Evolutionary conservation across 2,329 filamentous ascomycete species (phyloP).

Genomic region (Fusarium cicatricum): DNA sequence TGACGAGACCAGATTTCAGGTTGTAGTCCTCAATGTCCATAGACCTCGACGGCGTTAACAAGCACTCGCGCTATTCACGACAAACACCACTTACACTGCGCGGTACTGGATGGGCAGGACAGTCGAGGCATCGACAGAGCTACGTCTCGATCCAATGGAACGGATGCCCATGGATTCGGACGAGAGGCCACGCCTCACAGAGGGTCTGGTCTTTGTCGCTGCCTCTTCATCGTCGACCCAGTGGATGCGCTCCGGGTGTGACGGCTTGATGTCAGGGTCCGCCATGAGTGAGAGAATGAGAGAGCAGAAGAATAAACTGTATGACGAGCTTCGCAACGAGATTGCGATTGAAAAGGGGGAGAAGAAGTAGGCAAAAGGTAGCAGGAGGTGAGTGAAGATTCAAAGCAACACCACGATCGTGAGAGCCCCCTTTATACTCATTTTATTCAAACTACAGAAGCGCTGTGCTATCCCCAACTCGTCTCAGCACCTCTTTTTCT

Average conservation of each 20-base stretch:
- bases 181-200: slow-evolving; percentile 21
- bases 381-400: slow-evolving; percentile 13
- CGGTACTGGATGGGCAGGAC: slow-evolving; percentile 32
- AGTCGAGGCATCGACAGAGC: slow-evolving; percentile 21
- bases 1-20: slow-evolving; percentile 15
- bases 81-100: slow-evolving; percentile 26
- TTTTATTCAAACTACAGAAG: slow-evolving; percentile 4
- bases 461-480: slow-evolving; percentile 17
- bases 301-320: neutral
- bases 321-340: neutral
- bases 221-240: slow-evolving; percentile 32
- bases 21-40: slow-evolving; percentile 34
- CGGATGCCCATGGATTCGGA: slow-evolving; percentile 24
- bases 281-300: slow-evolving; percentile 13
- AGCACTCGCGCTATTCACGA: neutral
- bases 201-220: slow-evolving; percentile 19
- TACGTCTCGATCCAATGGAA: slow-evolving; percentile 22
- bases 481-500: slow-evolving; percentile 8
- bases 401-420: slow-evolving; percentile 5
- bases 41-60: slow-evolving; percentile 22
- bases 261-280: slow-evolving; percentile 22
- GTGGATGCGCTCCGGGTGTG: slow-evolving; percentile 27
- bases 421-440: slow-evolving; percentile 20
- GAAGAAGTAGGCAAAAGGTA: slow-evolving; percentile 3
- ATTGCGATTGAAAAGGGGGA: neutral